A percentile compares a stretch with the other conserved stretches of the same genome.
Evolutionary conservation across 495 filamentous ascomycete genomes (phyloP).

Genomic region (Haplographium delicatum): DNA sequence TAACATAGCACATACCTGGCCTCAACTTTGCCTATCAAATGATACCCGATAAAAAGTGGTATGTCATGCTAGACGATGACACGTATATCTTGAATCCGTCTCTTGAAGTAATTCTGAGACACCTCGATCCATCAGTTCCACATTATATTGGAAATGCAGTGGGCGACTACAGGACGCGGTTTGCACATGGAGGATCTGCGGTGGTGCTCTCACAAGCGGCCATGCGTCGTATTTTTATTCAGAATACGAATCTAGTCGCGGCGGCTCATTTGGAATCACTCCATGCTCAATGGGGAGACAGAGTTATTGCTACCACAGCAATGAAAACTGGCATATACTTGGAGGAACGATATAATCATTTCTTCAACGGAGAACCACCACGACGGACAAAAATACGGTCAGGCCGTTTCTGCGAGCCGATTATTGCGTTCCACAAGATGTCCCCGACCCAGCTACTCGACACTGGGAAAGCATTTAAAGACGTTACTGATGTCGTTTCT

Average conservation of each 20-base stretch:
- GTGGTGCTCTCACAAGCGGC: slow-evolving; percentile 39
- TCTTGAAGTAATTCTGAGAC: slow-evolving; percentile 31
- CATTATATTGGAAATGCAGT: slow-evolving; percentile 46
- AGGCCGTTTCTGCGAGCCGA: slow-evolving; percentile 37
- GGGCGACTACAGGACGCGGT: slow-evolving; percentile 40
- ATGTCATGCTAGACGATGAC: slow-evolving; percentile 42
- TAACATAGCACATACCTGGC: slow-evolving; percentile 35
- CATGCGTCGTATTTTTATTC: slow-evolving; percentile 30
- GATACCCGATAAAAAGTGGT: slow-evolving; percentile 44
- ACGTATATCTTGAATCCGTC: slow-evolving; percentile 40
- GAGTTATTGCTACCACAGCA: slow-evolving; percentile 35
- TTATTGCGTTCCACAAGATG: slow-evolving; percentile 38
- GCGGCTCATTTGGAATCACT: slow-evolving; percentile 33
- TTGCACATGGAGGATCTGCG: slow-evolving; percentile 44
- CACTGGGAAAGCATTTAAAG: slow-evolving; percentile 31
- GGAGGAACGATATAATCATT: slow-evolving; percentile 36
- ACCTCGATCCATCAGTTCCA: slow-evolving; percentile 34
- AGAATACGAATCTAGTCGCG: slow-evolving; percentile 28
- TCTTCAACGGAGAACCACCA: slow-evolving; percentile 44
- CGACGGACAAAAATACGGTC: slow-evolving; percentile 33
- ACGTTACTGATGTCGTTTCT: slow-evolving; percentile 29
- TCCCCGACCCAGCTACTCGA: slow-evolving; percentile 28
- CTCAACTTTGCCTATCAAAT: slow-evolving; percentile 37
- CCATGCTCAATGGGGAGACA: slow-evolving; percentile 37
- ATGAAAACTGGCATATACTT: slow-evolving; percentile 37